phyloP scores from a whole-genome alignment of 768 basidiomycete species.

The Phaffia australis region DNA sequence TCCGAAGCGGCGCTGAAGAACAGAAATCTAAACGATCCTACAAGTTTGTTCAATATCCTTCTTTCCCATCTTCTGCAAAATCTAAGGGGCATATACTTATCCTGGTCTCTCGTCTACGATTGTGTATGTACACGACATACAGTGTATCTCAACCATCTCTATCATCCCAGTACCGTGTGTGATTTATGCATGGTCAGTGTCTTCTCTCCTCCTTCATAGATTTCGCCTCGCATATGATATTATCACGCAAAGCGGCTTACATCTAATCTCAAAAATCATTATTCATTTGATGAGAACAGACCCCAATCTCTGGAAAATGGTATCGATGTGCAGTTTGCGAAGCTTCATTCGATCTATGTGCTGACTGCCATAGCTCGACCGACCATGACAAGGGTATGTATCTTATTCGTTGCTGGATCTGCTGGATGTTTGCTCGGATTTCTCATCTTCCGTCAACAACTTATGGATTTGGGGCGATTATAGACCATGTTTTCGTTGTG shows the following conservation, averaged over 20 bases:
- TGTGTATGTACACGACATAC: not conserved
- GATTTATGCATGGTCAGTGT: constrained; percentile 59
- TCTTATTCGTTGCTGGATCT: constrained; percentile 42
- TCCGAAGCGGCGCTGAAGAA: constrained; percentile 20
- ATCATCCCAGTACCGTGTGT: constrained; percentile 62
- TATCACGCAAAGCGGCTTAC: not conserved
- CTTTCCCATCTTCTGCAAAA: constrained; percentile 8
- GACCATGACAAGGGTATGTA: constrained; percentile 65
- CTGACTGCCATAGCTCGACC: constrained; percentile 56
- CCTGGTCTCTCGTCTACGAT: constrained; percentile 5
- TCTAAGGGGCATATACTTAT: not conserved
- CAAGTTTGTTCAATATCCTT: constrained; percentile 1
- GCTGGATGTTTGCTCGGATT: not conserved
- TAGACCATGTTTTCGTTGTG: constrained; percentile 53
- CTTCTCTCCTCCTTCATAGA: not conserved
- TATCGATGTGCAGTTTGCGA: constrained; percentile 79
- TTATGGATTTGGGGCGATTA: not conserved
- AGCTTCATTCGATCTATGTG: constrained; percentile 63
- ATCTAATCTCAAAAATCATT: not conserved
- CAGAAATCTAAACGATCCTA: constrained; percentile 23
- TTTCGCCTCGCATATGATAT: not conserved
- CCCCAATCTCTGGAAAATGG: constrained; percentile 75
- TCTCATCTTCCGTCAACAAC: not conserved
- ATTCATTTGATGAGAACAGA: constrained; percentile 24
- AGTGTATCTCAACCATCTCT: constrained; percentile 56